These are phyloP conservation scores for Ophiostoma triangulosporum DNA, from an alignment of 2,329 filamentous ascomycete species.

Conservation along the genomic window DNA sequence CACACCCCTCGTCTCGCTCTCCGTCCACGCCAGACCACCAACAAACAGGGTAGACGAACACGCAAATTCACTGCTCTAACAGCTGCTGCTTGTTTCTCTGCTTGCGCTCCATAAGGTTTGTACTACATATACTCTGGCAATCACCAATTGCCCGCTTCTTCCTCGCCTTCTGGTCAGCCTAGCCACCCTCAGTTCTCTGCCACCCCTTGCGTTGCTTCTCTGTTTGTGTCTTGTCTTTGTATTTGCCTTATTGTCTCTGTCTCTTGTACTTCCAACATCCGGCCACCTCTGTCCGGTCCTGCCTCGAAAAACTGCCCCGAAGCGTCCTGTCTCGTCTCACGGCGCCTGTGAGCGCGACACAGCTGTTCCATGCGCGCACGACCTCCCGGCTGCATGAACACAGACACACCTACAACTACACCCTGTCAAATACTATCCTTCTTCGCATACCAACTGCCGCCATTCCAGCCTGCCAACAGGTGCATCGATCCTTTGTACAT, in stretches of 20 bases:
- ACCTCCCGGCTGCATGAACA: constrained; percentile 1
- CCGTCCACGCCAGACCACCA: too few species aligned
- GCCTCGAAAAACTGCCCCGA: background rate
- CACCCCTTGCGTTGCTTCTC: background rate
- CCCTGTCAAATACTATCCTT: background rate
- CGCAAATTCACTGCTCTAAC: too few species aligned
- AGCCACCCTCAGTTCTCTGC: too few species aligned
- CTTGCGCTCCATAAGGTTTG: too few species aligned
- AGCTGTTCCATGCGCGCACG: constrained; percentile 5
- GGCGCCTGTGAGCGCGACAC: background rate
- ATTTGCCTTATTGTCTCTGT: background rate
- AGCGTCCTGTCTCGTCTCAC: background rate
- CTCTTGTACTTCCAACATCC: background rate
- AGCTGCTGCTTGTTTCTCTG: too few species aligned
- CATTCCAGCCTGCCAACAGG: background rate
- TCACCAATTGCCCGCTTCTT: too few species aligned
- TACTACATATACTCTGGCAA: too few species aligned
- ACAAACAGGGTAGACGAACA: too few species aligned
- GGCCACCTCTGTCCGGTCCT: background rate
- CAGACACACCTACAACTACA: background rate
- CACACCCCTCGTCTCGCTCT: too few species aligned
- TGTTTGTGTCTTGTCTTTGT: background rate
- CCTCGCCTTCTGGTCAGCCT: too few species aligned
- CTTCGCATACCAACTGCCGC: background rate
- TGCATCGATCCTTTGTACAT: background rate